These are phyloP conservation scores for Blastocystis sp. DNA, from an alignment of 352 stramenopile species.

Conservation along the genomic window DNA sequence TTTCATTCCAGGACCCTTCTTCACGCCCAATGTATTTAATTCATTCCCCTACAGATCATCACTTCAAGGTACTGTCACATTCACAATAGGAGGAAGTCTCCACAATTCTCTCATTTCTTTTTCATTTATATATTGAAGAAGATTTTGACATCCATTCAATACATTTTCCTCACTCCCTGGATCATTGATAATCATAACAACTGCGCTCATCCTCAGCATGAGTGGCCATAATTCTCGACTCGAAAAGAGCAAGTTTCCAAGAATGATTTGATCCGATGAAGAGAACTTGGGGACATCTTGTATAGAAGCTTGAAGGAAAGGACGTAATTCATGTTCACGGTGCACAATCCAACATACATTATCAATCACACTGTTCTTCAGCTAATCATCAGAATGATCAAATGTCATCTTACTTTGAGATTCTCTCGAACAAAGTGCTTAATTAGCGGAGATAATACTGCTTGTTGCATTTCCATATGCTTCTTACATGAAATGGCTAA, in stretches of 20 bases:
- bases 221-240: slow-evolving; percentile 37
- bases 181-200: not conserved
- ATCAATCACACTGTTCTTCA: slow-evolving; percentile 30
- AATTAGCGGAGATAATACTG: not conserved
- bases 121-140: not conserved
- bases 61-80: not conserved
- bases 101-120: slow-evolving; percentile 43
- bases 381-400: not conserved
- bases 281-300: not conserved
- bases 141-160: not conserved
- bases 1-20: slow-evolving; percentile 50
- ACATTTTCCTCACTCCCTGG: not conserved
- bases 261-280: not conserved
- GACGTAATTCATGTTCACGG: not conserved
- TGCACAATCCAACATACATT: slow-evolving; percentile 34
- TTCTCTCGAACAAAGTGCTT: slow-evolving; percentile 50
- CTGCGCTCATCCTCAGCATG: not conserved
- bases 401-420: not conserved
- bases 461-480: not conserved
- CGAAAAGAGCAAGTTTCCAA: slow-evolving; percentile 10
- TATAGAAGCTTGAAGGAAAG: not conserved
- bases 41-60: slow-evolving; percentile 2
- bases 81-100: slow-evolving; percentile 24
- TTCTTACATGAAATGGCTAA: not conserved
- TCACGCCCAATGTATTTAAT: not conserved